A percentile compares a stretch with the other conserved stretches of the same genome.
These are phyloP conservation scores for Ilex aquifolium DNA, from an alignment of 257 asterid species.

Conservation along the genomic window DNA sequence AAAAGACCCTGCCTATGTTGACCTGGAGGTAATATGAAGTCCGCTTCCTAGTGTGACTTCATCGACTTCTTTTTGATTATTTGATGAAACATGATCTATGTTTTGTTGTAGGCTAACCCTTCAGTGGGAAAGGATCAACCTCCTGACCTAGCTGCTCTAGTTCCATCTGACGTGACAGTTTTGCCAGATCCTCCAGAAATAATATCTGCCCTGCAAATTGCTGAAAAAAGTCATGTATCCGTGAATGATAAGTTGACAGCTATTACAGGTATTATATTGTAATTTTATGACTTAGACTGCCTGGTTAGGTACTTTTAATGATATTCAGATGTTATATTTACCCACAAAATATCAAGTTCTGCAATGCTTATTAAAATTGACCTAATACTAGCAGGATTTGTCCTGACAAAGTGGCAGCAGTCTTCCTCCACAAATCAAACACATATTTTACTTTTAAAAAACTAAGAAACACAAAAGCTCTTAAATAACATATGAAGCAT, in stretches of 20 bases:
- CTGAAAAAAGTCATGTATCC: constrained; percentile 28
- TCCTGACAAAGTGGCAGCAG: too few relatives aligned
- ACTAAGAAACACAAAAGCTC: too few relatives aligned
- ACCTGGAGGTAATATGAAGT: constrained; percentile 58
- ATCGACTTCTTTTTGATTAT: not conserved
- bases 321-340: too few relatives aligned
- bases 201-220: constrained; percentile 29
- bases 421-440: too few relatives aligned
- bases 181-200: constrained; percentile 33
- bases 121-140: constrained; percentile 94
- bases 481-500: too few relatives aligned
- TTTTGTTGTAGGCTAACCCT: constrained; percentile 58
- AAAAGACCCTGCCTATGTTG: constrained; percentile 63
- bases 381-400: too few relatives aligned
- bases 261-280: constrained; percentile 31
- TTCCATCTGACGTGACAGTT: constrained; percentile 63
- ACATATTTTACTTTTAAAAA: too few relatives aligned
- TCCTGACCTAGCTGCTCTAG: constrained; percentile 82
- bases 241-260: constrained; percentile 26
- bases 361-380: too few relatives aligned
- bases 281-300: too few relatives aligned
- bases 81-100: not conserved
- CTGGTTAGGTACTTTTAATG: too few relatives aligned
- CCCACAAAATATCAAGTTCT: too few relatives aligned
- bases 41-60: constrained; percentile 1